Evolutionary conservation across 495 filamentous ascomycete genomes (phyloP).

Genomic region (Penicillium arizonense): DNA sequence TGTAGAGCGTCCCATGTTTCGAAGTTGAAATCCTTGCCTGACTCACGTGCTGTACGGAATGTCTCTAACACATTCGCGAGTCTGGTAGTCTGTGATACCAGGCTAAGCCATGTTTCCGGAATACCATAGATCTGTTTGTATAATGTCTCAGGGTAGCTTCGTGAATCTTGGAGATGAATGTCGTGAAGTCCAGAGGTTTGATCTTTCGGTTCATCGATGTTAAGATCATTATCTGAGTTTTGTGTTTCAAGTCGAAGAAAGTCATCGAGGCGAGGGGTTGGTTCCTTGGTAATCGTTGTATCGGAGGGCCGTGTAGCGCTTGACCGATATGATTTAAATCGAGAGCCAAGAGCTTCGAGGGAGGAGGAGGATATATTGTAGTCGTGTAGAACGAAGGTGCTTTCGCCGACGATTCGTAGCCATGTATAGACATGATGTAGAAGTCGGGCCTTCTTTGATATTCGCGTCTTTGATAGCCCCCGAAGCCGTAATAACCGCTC

Average conservation of each 20-base stretch:
- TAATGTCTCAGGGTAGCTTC: slow-evolving; percentile 28
- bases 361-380: slow-evolving; percentile 26
- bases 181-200: slow-evolving; percentile 23
- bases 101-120: slow-evolving; percentile 36
- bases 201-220: slow-evolving; percentile 37
- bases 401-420: slow-evolving; percentile 35
- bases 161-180: slow-evolving; percentile 35
- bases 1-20: slow-evolving; percentile 32
- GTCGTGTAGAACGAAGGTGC: slow-evolving; percentile 36
- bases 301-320: not conserved
- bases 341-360: slow-evolving; percentile 22
- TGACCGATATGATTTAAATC: slow-evolving; percentile 6
- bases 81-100: slow-evolving; percentile 35
- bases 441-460: slow-evolving; percentile 35
- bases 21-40: slow-evolving; percentile 9
- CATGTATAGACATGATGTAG: slow-evolving; percentile 37
- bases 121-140: slow-evolving; percentile 37
- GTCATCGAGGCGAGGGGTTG: slow-evolving; percentile 29
- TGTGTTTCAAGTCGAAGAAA: slow-evolving; percentile 31
- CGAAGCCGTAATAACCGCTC: slow-evolving; percentile 31
- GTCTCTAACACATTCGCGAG: slow-evolving; percentile 34
- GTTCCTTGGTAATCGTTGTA: slow-evolving; percentile 3
- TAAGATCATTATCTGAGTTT: slow-evolving; percentile 31
- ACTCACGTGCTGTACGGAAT: slow-evolving; percentile 16
- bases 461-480: slow-evolving; percentile 28